A percentile compares a stretch with the other conserved stretches of the same genome.
Conservation (phyloP, 108 stramenopile species). For the Poteriospumella lacustris region DNA sequence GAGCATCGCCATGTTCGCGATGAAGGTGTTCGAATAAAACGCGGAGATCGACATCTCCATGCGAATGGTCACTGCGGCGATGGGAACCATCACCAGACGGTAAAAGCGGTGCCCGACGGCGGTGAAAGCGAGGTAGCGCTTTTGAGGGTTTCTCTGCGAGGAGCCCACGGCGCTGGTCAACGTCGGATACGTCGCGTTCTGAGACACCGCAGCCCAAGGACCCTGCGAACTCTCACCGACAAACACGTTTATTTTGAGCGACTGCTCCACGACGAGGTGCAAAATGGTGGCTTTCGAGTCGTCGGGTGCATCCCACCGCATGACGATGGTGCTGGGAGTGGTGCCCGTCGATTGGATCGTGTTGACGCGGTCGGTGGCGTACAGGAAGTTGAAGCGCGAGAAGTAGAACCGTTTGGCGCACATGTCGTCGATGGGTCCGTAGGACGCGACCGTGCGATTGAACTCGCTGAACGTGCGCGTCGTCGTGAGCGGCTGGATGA, state of each 20-base stretch:
- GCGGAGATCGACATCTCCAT: neutral
- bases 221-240: neutral
- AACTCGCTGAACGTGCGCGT: neutral
- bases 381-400: neutral
- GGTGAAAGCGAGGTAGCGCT: neutral
- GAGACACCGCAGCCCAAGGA: neutral
- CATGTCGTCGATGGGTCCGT: neutral
- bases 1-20: slow-evolving; percentile 29
- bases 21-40: slow-evolving; percentile 3
- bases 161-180: neutral
- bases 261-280: neutral
- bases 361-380: neutral
- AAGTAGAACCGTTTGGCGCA: slow-evolving; percentile 34
- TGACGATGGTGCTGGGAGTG: neutral
- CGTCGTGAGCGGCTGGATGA: neutral
- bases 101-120: neutral
- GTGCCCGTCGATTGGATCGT: neutral
- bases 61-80: slow-evolving; percentile 10
- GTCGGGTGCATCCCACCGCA: neutral
- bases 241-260: slow-evolving; percentile 23
- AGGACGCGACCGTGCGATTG: neutral
- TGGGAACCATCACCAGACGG: neutral
- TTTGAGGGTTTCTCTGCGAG: neutral
- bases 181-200: slow-evolving; percentile 11
- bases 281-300: neutral